Conservation (phyloP, 768 basidiomycete species). For the Mycena crocata region DNA sequence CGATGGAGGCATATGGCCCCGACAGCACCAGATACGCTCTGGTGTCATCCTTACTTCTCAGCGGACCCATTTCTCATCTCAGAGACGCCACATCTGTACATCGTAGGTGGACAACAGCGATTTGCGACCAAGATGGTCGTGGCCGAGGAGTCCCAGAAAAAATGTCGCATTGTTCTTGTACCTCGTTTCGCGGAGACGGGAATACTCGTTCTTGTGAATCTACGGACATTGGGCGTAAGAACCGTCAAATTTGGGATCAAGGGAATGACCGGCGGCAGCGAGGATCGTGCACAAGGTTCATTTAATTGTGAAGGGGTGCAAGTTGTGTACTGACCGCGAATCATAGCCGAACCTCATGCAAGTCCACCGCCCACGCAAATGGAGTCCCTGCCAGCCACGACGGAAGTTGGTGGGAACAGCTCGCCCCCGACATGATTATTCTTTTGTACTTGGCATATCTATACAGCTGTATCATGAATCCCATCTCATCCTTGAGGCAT, state of each 20-base stretch:
- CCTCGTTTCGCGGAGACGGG: constrained; percentile 87
- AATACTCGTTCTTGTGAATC: constrained; percentile 80
- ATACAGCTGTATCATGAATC: too few relatives aligned
- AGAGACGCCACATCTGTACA: constrained; percentile 90
- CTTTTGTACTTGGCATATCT: too few relatives aligned
- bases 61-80: constrained; percentile 90
- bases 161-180: constrained; percentile 81
- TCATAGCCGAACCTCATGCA: not conserved
- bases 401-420: not conserved
- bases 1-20: constrained; percentile 98
- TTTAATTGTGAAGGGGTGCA: not conserved
- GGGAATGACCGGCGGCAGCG: constrained; percentile 49
- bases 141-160: constrained; percentile 45
- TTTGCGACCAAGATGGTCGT: constrained; percentile 81
- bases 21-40: constrained; percentile 97
- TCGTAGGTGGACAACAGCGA: constrained; percentile 90
- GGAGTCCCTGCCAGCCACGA: not conserved
- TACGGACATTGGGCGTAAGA: constrained; percentile 79
- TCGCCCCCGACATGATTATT: constrained; percentile 7
- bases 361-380: not conserved
- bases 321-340: not conserved
- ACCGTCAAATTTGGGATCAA: constrained; percentile 68
- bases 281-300: constrained; percentile 13
- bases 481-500: too few relatives aligned
- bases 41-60: constrained; percentile 95